phyloP scores from a whole-genome alignment of 441 rosid species.

The Macaranga tanarius region DNA sequence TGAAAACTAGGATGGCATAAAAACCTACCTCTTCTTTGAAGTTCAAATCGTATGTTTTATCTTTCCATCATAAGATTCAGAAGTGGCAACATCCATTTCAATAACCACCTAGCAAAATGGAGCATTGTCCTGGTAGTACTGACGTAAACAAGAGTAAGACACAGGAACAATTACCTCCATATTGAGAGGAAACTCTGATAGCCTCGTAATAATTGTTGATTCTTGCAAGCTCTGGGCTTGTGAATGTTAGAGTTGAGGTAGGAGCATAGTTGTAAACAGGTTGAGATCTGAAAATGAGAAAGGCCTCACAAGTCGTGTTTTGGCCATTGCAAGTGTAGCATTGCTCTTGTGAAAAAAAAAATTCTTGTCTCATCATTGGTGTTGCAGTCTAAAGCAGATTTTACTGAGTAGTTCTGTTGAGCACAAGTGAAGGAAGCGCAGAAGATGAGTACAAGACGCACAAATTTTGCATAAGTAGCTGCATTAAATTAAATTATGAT shows the following conservation, averaged over 20 bases:
- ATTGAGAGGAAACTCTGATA: constrained; percentile 30
- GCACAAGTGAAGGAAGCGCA: too few species aligned
- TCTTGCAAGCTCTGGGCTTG: constrained; percentile 32
- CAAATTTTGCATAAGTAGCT: too few species aligned
- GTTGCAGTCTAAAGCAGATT: too few species aligned
- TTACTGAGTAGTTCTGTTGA: too few species aligned
- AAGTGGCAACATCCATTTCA: constrained; percentile 99
- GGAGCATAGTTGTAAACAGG: constrained; percentile 36
- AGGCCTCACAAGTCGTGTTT: constrained; percentile 34
- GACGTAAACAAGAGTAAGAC: constrained; percentile 39
- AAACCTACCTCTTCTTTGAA: constrained; percentile 84
- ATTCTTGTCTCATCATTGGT: too few species aligned
- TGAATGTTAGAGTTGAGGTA: constrained; percentile 36
- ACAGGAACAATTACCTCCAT: constrained; percentile 50
- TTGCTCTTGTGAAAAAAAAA: too few species aligned
- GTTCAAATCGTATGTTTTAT: constrained; percentile 87
- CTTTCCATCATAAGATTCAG: constrained; percentile 78
- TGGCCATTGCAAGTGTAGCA: constrained; percentile 42
- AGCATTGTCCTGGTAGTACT: constrained; percentile 43
- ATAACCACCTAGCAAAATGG: constrained; percentile 72
- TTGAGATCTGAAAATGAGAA: constrained; percentile 45
- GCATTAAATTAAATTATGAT: too few species aligned
- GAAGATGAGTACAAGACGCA: too few species aligned
- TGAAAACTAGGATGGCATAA: background rate
- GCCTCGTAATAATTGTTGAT: constrained; percentile 37